Evolutionary conservation across 352 stramenopile genomes (phyloP), one percentile per base, ranked within the genome.

Genomic region (Aphanomyces stellatus): DNA sequence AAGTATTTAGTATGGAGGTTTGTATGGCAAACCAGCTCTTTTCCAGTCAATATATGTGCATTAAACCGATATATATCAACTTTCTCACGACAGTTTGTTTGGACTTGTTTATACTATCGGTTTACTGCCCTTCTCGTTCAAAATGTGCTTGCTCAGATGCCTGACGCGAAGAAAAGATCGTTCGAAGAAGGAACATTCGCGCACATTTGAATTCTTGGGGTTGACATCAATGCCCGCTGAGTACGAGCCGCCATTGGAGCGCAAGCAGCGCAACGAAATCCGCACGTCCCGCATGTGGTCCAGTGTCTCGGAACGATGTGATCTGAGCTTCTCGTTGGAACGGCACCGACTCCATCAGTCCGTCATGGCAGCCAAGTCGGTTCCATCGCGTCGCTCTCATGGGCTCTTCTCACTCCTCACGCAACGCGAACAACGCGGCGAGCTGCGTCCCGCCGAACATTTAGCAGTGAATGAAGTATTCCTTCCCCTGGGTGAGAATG

Each of bases 401-500:
- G 55, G 55, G 22, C 35, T 64, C 34, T 51, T 64, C 25, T 43
- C 55, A 17, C 55, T 51, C 5, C 76, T 93, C 41, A 83, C 74
- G 37, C 69, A 81, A 68, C 81, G 85, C 48, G 85, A 93, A 61
- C 82, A 88, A 41, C 76, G 82, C 42, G 85, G 85, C 0, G 60
- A 61, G 43, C 85, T 77, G 62, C 82, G 79, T 27, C 86, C 80
- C 41, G 77, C 75, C n/a, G 79, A 91, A 70, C 69, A 79, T 13
- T 76, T 91, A 41, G 80, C 85, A 51, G 67, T 91, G 30, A 82
- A 93, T 53, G 85, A 93, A 53, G 88, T 80, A 25, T 88, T 91
- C 55, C 77, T 93, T 73, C 85, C 82, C 33, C 90, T 91, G 51
- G 77, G 89, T 66, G 66, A 90, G 62, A 80, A 93, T 72, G 90